Percentiles rank a stretch among this genome's conserved stretches.
These are phyloP conservation scores for Fusarium mangiferae DNA, from an alignment of 2,329 filamentous ascomycete species.

Conservation along the genomic window DNA sequence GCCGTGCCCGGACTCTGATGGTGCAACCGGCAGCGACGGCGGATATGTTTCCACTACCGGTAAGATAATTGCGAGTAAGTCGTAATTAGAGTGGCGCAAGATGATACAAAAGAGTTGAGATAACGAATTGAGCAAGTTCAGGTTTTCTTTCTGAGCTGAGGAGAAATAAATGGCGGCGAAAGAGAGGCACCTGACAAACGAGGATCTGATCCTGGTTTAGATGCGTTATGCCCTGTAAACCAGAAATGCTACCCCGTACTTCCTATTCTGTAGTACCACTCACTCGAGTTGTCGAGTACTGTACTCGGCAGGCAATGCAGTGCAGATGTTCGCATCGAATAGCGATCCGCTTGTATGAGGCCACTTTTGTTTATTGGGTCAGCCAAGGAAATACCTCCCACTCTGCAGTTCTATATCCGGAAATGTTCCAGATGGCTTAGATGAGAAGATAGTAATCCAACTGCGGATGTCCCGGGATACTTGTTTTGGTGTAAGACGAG, in stretches of 20 bases:
- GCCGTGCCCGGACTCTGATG: slow-evolving; percentile 21
- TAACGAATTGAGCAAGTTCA: not conserved
- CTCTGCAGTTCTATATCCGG: slow-evolving; percentile 21
- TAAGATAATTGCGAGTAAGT: not conserved
- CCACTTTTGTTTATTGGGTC: slow-evolving; percentile 19
- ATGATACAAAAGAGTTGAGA: not conserved
- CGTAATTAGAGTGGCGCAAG: slow-evolving; percentile 10
- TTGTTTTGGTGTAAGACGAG: slow-evolving; percentile 28
- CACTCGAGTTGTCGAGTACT: not conserved
- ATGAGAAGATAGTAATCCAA: slow-evolving; percentile 21
- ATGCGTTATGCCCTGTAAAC: not conserved
- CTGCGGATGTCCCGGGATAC: slow-evolving; percentile 26
- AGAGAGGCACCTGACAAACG: slow-evolving; percentile 18
- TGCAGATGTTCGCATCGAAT: slow-evolving; percentile 37
- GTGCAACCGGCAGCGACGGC: slow-evolving; percentile 30
- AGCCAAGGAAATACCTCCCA: slow-evolving; percentile 12
- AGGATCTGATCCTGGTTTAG: slow-evolving; percentile 12
- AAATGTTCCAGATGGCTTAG: slow-evolving; percentile 25
- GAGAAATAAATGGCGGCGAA: slow-evolving; percentile 1
- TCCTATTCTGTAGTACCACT: slow-evolving; percentile 17
- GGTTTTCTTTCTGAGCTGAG: not conserved
- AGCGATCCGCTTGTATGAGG: slow-evolving; percentile 29
- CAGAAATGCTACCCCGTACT: slow-evolving; percentile 21
- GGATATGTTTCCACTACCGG: slow-evolving; percentile 17
- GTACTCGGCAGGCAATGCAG: slow-evolving; percentile 2